These are phyloP conservation scores for Leishmania lainsoni DNA, from an alignment of 208 protist genomes.

Conservation along the genomic window DNA sequence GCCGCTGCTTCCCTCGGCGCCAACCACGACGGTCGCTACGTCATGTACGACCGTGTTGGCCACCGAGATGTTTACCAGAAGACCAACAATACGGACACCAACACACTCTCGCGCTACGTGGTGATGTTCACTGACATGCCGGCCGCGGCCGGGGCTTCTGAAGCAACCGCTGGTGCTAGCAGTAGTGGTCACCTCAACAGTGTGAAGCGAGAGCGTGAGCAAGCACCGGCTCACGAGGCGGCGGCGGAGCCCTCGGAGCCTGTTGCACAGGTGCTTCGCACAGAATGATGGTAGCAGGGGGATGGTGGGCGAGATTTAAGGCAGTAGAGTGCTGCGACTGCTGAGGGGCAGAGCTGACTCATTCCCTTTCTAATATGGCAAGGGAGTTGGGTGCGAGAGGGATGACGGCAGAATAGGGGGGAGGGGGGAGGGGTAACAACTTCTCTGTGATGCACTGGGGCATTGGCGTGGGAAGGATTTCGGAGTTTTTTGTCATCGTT, in stretches of 20 bases:
- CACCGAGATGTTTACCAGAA: conserved; percentile 66
- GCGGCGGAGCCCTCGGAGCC: neutral
- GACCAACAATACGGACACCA: conserved; percentile 50
- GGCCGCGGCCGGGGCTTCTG: conserved; percentile 1
- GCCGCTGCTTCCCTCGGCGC: conserved; percentile 29
- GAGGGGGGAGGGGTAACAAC: neutral
- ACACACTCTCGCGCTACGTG: conserved; percentile 60
- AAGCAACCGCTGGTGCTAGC: neutral
- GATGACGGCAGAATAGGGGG: neutral
- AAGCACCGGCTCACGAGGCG: conserved; percentile 8
- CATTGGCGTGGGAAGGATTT: neutral
- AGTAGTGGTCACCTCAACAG: neutral
- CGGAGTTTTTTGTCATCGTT: neutral
- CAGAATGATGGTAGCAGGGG: neutral
- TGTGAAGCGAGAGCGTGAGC: conserved; percentile 29
- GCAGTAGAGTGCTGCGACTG: neutral
- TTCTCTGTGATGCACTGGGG: neutral
- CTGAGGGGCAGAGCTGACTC: neutral
- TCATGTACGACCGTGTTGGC: conserved; percentile 70
- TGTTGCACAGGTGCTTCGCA: conserved; percentile 6
- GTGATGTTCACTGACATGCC: conserved; percentile 52
- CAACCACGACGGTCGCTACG: conserved; percentile 56
- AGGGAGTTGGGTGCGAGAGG: neutral
- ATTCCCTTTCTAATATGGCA: neutral
- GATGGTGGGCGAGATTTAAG: neutral